Evolutionary conservation across 306 rosid species (phyloP).

Genomic region (Leucaena leucocephala): DNA sequence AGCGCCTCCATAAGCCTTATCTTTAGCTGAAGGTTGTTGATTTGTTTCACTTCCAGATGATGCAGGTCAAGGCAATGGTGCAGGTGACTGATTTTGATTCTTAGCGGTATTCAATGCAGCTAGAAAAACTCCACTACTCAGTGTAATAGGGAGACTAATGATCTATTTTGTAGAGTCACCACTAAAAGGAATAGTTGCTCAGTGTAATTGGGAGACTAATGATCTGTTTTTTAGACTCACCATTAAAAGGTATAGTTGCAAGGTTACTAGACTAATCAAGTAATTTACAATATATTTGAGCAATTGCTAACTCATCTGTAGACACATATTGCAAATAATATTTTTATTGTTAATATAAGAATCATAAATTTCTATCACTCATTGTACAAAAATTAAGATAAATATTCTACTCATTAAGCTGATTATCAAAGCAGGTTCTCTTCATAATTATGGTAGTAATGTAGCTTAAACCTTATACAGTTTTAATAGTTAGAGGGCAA

Average conservation of each 20-base stretch:
- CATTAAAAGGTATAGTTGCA: conserved; percentile 60
- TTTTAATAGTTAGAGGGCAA: conserved; percentile 36
- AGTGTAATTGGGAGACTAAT: conserved; percentile 50
- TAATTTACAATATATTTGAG: conserved; percentile 62
- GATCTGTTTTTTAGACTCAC: conserved; percentile 39
- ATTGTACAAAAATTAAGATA: not conserved
- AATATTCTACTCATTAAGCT: conserved; percentile 51
- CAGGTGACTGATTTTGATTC: conserved; percentile 39
- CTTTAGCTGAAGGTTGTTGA: conserved; percentile 12
- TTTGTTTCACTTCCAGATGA: conserved; percentile 27
- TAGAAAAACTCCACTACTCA: conserved; percentile 60
- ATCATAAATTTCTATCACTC: conserved; percentile 7
- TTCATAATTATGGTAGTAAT: conserved; percentile 36
- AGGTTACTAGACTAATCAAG: conserved; percentile 72
- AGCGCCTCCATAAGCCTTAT: conserved; percentile 34
- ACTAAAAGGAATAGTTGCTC: conserved; percentile 55
- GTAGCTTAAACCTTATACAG: conserved; percentile 48
- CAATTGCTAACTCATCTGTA: conserved; percentile 39
- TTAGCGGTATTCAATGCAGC: conserved; percentile 54
- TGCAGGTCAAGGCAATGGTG: conserved; percentile 22
- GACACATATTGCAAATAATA: conserved; percentile 43
- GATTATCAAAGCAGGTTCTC: conserved; percentile 41
- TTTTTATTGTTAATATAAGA: conserved; percentile 17
- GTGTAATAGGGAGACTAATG: no score
- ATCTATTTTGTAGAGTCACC: no score